Base-by-base conservation (phyloP, 2,329 filamentous ascomycete species). In the Ramularia endophylla region DNA sequence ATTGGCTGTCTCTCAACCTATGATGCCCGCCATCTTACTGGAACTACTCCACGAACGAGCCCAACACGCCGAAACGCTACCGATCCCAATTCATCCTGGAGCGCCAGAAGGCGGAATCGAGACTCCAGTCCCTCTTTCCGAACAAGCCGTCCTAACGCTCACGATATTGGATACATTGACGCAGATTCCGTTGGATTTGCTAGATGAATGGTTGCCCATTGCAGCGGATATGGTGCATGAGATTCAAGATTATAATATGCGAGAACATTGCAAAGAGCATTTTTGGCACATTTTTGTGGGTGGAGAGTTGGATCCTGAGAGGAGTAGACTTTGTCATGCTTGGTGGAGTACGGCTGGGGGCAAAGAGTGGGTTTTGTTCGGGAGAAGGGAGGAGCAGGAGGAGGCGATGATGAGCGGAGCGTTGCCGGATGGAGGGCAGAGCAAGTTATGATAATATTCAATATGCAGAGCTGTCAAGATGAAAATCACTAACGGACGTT, bases 301-400 rank as follows among this genome's bases (percentile, higher is more conserved):
- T 53, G 87, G 87, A 3, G 87, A 94, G 66, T 84, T 95, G 79
- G 88, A 95, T 63, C 82, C 94, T 17, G 85, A 94, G 59, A 75
- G 87, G 45, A 83, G 86, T 5, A 78, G 82, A 29, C 74, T 85
- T 22, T 87, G 83, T 36, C 84, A 94, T 13, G 78, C 79, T 2
- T 95, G 89, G 89, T 95, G 89, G 89, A 85, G 80, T 65, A 66
- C 78, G 61, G 61, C 75, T 44, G 77, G 78, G 3, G 79, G 79
- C 0, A 66, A 75, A 35, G 77, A 81, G 44, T 63, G 70, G 52
- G 68, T 80, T 4, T 50, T 80, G 2, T 73, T 66, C 57, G 75
- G 69, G 47, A 62, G 36, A 13, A 54, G 63, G 18, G 41, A 64
- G 9, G 48, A 80, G 80, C 76, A 79, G 72, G 77, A 20, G 5